Base-by-base conservation (phyloP, 2,329 filamentous ascomycete genomes). In the Chaetoscypha palmicola region DNA sequence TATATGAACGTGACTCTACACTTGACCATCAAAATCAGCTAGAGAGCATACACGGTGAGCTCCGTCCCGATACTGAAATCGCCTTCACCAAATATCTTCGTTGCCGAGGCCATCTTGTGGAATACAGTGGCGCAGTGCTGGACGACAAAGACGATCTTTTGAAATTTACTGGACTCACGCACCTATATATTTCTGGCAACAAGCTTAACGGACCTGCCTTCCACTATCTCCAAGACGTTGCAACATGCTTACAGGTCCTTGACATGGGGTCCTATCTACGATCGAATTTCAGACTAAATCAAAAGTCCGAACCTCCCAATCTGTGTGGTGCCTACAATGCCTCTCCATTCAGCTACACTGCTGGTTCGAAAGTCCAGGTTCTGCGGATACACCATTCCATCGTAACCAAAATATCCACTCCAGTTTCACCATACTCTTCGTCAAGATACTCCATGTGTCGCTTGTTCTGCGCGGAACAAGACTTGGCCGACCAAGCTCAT, bases 371-470 rank as follows among this genome's bases (percentile, higher is more conserved):
- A 49, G 62, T 81, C 3, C 69, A 71, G 23, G 64, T 63, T 1
- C 60, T 81, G 1, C 69, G 72, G 10, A 63, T 79, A 4, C 78
- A 82, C 40, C 78, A 82, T 56, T 81, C 77, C 0, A 51, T 80
- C 2, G 68, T 81, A 4, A 82, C 78, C 0, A 67, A 70, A 31
- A 65, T 76, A 7, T 72, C 71, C 2, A 70, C 69, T 0, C 36
- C 55, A n/a, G n/a, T 43, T 9, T 31, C 34, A 3, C 33, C 30
- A 32, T 24, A 12, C 17, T 21, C 39, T 22, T 16, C 38, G 24
- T 5, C 33, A 7, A 35, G 34, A 3, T 48, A 39, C 28, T 20
- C 24, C 17, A 38, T 42, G 19, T 12, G 21, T 5, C 49, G 78
- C 3, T 47, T 64, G 3, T 59, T 65, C 5, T 59, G 65, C 1